Percentiles rank a stretch among this genome's conserved stretches.
These are phyloP conservation scores for Kwoniella pini DNA, from an alignment of 768 basidiomycete genomes.

Conservation along the genomic window DNA sequence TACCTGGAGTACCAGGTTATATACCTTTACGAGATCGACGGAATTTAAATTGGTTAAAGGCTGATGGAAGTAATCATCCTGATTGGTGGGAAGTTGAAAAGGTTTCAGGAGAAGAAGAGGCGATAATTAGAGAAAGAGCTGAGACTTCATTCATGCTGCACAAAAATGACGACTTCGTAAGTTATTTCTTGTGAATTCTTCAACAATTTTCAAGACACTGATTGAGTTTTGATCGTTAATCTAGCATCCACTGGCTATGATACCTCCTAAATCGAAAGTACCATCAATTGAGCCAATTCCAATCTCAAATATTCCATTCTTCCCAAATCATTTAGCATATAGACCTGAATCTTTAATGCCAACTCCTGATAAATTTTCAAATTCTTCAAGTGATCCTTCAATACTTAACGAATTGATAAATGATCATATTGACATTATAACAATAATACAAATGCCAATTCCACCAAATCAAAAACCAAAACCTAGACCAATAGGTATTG, in stretches of 20 bases:
- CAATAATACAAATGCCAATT: constrained; percentile 42
- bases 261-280: constrained; percentile 24
- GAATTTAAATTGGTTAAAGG: constrained; percentile 16
- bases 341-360: constrained; percentile 30
- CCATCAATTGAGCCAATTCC: constrained; percentile 22
- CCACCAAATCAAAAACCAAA: not conserved
- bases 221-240: not conserved
- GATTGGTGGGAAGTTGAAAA: constrained; percentile 47
- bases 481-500: not conserved
- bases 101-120: constrained; percentile 3
- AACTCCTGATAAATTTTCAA: constrained; percentile 24
- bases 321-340: constrained; percentile 47
- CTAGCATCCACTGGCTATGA: constrained; percentile 37
- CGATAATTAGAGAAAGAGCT: not conserved
- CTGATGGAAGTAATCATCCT: constrained; percentile 30
- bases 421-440: constrained; percentile 30
- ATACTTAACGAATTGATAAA: constrained; percentile 30
- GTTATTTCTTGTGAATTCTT: not conserved
- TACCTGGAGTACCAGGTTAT: constrained; percentile 47
- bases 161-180: constrained; percentile 9
- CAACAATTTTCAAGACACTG: not conserved
- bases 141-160: too few species aligned
- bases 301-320: constrained; percentile 32
- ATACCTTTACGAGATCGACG: constrained; percentile 38
- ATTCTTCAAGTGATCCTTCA: not conserved